Conservation (phyloP, 176 grass and related monocot species). For the Musa schizocarpa region DNA sequence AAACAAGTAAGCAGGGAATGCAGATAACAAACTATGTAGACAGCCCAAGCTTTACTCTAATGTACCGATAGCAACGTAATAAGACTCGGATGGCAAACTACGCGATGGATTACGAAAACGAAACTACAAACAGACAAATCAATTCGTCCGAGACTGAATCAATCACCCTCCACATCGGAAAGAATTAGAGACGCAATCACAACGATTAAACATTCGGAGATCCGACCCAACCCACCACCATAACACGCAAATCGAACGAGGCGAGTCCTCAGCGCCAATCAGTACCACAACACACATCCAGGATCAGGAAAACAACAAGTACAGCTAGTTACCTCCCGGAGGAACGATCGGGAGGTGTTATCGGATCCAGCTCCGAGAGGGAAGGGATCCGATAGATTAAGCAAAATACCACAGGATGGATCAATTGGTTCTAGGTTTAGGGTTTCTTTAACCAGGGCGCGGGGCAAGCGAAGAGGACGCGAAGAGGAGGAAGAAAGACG, state of each 20-base stretch:
- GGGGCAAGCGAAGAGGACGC: neutral
- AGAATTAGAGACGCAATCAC: neutral
- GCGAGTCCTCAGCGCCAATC: neutral
- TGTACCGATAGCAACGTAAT: neutral
- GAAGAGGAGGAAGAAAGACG: neutral
- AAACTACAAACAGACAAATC: neutral
- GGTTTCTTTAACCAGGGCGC: neutral
- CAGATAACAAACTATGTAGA: neutral
- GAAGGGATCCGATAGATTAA: neutral
- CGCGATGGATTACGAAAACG: neutral
- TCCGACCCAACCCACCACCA: neutral
- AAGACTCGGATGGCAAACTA: neutral
- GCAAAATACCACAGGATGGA: neutral
- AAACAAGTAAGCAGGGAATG: neutral
- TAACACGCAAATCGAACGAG: neutral
- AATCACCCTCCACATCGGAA: neutral
- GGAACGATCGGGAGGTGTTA: neutral
- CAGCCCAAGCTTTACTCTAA: neutral
- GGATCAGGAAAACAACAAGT: slow-evolving; percentile 4
- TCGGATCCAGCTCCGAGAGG: neutral
- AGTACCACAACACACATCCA: neutral
- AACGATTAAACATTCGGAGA: neutral
- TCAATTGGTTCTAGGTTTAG: neutral
- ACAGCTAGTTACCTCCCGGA: neutral
- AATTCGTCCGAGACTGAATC: neutral